Evolutionary conservation across 2,329 filamentous ascomycete genomes (phyloP), one percentile per base, ranked within the genome.

Genomic region (Epichloe gansuensis): DNA sequence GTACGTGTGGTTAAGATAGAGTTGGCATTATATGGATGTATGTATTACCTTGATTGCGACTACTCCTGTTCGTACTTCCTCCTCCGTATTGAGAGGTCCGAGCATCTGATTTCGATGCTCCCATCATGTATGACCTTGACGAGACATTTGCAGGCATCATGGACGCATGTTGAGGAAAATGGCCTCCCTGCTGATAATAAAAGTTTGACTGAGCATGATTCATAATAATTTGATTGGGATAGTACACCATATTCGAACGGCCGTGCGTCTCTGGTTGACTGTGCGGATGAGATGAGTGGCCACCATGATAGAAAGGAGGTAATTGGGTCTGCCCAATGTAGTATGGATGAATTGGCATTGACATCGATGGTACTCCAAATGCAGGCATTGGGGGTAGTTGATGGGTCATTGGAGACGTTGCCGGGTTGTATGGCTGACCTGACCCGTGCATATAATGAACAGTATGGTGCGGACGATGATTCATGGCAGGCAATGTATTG

Each of bases 321-420:
- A 72, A 67, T 35, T 71, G 71, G 43, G 72, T 68, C 48, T 73
- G 73, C 8, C 70, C 66, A 50, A 73, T 55, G 54, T 78, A 79
- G 56, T 74, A 79, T 25, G 68, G 68, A 47, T 73, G 73, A 17
- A 61, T 64, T 23, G 64, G 54, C 53, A 73, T 61, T 15, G 65
- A 60, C 57, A 76, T 66, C 25, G 62, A 58, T 52, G 70, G 70
- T 1, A 63, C 63, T 12, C 64, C 61, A 52, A 68, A 77, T 41
- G 70, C 71, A 17, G 66, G 55, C 58, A 73, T 67, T 40, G 65
- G 68, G n/a, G 63, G 56, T 56, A 67, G 62, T 35, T 68, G 66
- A 27, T 62, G 67, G 51, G 72, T 64, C 59, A 71, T 64, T 11
- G 63, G 61, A n/a, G 68, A 66, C 27, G 64, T 57, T 60, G 65